Evolutionary conservation across 495 filamentous ascomycete genomes (phyloP), one percentile per base, ranked within the genome.

Genomic region (Pseudoneurospora amorphoporcata): DNA sequence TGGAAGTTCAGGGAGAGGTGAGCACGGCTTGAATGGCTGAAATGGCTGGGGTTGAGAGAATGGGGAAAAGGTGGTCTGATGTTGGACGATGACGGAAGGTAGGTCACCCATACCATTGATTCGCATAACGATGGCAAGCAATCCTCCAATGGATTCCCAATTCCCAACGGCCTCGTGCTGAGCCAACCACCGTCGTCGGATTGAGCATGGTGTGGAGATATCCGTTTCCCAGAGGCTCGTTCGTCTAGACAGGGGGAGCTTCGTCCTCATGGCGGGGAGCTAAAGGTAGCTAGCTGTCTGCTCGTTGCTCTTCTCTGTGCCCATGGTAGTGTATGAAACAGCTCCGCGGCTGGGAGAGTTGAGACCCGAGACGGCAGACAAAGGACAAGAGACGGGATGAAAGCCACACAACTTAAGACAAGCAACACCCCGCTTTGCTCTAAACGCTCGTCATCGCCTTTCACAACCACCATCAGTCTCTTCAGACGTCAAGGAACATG

Each of bases 51-150:
- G 29, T 61, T 3, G 53, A 32, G 14, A 32, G 12, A 65, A 35
- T 58, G 29, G 53, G 53, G 53, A 73, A 70, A 65, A 69, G 38
- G 72, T 76, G 75, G 75, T 74, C 75, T 76, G 75, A 76, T 76
- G 68, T 72, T 42, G 53, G 47, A 68, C 47, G 65, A 58, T 69
- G 70, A 73, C 69, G 72, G 69, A 40, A 53, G 29, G 53, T 35
- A 29, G 53, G 53, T 17, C 53, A 35, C 23, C 53, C 29, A 65
- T 65, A 29, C 53, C 14, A 8, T 65, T 35, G 29, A 58, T 65
- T 65, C 29, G 53, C 53, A 4, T 35, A 17, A 35, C 29, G 23
- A 37, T 29, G 17, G 29, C 29, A 65, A 65, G 53, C 29, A 17
- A 35, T 65, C 6, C 7, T 65, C 29, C 29, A 32, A 32, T 61